Evolutionary conservation across 1,139 yeast species (phyloP).

Genomic region (Geotrichum reessii): DNA sequence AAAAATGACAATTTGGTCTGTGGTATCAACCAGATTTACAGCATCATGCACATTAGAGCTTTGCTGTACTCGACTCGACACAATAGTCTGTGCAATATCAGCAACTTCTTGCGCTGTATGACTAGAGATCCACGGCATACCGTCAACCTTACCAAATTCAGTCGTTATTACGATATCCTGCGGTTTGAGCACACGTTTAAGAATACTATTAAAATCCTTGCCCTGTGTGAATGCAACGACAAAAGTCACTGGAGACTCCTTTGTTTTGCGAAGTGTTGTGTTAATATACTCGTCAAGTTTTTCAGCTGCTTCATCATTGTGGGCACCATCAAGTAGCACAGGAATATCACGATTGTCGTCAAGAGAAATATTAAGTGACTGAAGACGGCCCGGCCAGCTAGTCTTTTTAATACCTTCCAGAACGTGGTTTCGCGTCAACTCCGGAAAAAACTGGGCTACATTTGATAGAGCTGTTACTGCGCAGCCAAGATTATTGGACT

Average conservation of each 20-base stretch:
- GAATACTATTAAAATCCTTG: constrained; percentile 51
- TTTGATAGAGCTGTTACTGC: constrained; percentile 56
- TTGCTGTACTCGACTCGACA: not conserved
- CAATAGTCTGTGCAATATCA: constrained; percentile 7
- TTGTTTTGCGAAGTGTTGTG: constrained; percentile 23
- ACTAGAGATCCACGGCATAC: constrained; percentile 87
- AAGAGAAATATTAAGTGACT: constrained; percentile 24
- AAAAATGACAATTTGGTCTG: constrained; percentile 8
- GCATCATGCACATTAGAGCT: constrained; percentile 2
- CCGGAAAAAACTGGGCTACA: constrained; percentile 22
- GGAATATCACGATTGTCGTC: constrained; percentile 45
- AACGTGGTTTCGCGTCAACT: constrained; percentile 33
- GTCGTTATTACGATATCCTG: constrained; percentile 59
- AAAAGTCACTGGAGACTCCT: constrained; percentile 46
- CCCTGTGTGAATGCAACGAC: constrained; percentile 73
- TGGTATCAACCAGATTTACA: not conserved
- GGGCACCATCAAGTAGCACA: constrained; percentile 83
- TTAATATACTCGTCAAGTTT: constrained; percentile 51
- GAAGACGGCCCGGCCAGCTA: constrained; percentile 41
- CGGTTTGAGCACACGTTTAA: constrained; percentile 46
- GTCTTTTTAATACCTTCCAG: constrained; percentile 45
- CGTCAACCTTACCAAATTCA: constrained; percentile 61
- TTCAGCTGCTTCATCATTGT: constrained; percentile 75
- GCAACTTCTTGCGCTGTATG: constrained; percentile 41
- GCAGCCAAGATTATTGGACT: constrained; percentile 59